Conservation (phyloP, 805 yeast species). For the Starmerella kuoi region DNA sequence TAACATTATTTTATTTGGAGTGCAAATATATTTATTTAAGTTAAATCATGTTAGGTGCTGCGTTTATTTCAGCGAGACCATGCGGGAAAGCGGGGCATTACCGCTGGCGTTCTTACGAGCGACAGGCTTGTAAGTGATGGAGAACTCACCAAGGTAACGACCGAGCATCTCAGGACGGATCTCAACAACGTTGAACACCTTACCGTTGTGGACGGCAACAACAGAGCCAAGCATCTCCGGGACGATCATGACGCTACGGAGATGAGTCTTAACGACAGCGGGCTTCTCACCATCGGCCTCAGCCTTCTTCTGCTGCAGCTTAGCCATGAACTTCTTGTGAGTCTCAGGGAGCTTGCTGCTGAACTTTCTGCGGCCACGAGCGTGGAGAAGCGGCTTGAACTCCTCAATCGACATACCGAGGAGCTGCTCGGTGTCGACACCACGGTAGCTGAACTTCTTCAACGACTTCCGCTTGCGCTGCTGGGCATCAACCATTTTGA, state of each 20-base stretch:
- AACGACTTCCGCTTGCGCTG: slow-evolving; percentile 58
- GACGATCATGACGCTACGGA: slow-evolving; percentile 95
- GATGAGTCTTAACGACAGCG: slow-evolving; percentile 94
- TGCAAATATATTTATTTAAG: slow-evolving; percentile 3
- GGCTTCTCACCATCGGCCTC: slow-evolving; percentile 74
- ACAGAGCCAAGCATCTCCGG: slow-evolving; percentile 99
- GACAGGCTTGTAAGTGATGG: slow-evolving; percentile 98
- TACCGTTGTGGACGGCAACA: slow-evolving; percentile 99
- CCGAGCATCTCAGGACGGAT: slow-evolving; percentile 99
- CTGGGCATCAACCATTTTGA: slow-evolving; percentile 26
- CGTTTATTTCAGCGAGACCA: slow-evolving; percentile 25
- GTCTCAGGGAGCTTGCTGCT: slow-evolving; percentile 92
- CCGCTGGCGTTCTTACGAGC: slow-evolving; percentile 70
- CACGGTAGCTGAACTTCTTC: slow-evolving; percentile 97
- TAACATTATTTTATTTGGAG: slow-evolving; percentile 6
- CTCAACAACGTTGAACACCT: slow-evolving; percentile 97
- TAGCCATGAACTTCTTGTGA: slow-evolving; percentile 92
- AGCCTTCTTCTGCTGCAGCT: slow-evolving; percentile 93
- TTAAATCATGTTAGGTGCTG: slow-evolving; percentile 10
- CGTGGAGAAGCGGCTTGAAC: slow-evolving; percentile 89
- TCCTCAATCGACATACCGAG: slow-evolving; percentile 92
- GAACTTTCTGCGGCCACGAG: slow-evolving; percentile 99
- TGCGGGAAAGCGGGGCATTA: slow-evolving; percentile 25
- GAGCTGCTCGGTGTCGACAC: slow-evolving; percentile 92
- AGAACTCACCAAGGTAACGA: slow-evolving; percentile 99